phyloP scores from a whole-genome alignment of 306 rosid genomes.

The Comarum palustre region DNA sequence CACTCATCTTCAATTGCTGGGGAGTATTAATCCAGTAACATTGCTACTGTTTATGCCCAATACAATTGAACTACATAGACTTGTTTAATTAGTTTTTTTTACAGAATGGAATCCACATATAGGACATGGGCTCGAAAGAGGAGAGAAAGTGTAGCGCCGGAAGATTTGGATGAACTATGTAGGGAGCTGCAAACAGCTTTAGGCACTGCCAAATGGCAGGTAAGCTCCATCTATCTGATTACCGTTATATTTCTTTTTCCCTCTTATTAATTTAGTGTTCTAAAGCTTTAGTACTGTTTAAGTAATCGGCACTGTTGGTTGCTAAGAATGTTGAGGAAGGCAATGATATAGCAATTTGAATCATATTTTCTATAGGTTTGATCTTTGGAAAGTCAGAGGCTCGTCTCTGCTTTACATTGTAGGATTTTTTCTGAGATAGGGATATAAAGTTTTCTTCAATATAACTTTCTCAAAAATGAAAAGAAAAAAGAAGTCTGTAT shows the following conservation, averaged over 20 bases:
- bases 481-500: not conserved
- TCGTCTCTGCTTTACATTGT: not conserved
- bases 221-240: conserved; percentile 24
- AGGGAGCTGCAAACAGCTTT: conserved; percentile 91
- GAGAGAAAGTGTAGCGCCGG: conserved; percentile 44
- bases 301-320: not conserved
- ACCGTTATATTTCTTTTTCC: not conserved
- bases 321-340: not conserved
- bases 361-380: not conserved
- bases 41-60: not conserved
- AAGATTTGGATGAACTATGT: conserved; percentile 58
- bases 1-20: not conserved
- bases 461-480: not conserved
- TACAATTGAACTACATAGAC: conserved; percentile 10
- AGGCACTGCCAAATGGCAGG: conserved; percentile 99
- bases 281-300: not conserved
- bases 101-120: conserved; percentile 88
- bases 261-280: not conserved
- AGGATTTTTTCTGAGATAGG: not conserved
- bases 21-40: not conserved
- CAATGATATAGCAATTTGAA: not conserved
- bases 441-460: not conserved
- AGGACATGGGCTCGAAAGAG: conserved; percentile 75
- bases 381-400: not conserved
- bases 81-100: not conserved